A percentile compares a stretch with the other conserved stretches of the same genome.
phyloP scores from a whole-genome alignment of 371 early-diverging fungal genomes.

The Phascolomyces articulosus region DNA sequence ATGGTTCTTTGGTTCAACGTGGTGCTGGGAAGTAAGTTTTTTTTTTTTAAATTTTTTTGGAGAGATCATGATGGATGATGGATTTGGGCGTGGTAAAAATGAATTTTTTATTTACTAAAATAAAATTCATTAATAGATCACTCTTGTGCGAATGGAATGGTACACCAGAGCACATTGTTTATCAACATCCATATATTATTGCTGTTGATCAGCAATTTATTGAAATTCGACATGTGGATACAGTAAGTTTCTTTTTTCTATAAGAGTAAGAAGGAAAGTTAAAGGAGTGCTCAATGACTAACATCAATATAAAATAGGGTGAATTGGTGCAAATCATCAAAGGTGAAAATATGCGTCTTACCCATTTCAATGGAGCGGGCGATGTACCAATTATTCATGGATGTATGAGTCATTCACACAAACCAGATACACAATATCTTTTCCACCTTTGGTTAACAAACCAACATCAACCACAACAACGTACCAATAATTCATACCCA shows the following conservation, averaged over 20 bases:
- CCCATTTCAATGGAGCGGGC: slow-evolving; percentile 46
- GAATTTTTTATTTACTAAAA: slow-evolving; percentile 15
- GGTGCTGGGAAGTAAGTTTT: slow-evolving; percentile 41
- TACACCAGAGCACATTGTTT: slow-evolving; percentile 66
- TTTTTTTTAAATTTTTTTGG: background rate
- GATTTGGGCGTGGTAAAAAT: too few relatives aligned
- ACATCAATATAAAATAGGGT: slow-evolving; percentile 31
- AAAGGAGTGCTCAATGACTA: background rate
- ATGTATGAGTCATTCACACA: slow-evolving; percentile 48
- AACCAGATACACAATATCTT: slow-evolving; percentile 47
- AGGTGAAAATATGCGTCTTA: slow-evolving; percentile 53
- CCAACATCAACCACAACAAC: slow-evolving; percentile 11
- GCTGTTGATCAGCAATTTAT: slow-evolving; percentile 89
- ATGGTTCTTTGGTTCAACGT: slow-evolving; percentile 45
- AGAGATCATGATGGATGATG: too few relatives aligned
- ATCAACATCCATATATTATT: slow-evolving; percentile 83
- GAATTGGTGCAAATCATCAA: slow-evolving; percentile 52
- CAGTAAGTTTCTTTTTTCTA: slow-evolving; percentile 43
- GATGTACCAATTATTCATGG: slow-evolving; percentile 47
- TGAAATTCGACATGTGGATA: slow-evolving; percentile 87
- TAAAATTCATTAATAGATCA: background rate
- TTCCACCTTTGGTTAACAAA: slow-evolving; percentile 37
- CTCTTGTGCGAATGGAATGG: slow-evolving; percentile 62
- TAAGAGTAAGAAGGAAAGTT: background rate
- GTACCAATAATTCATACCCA: slow-evolving; percentile 22